Percentiles rank a stretch among this genome's conserved stretches.
Conservation (phyloP, 805 yeast genomes). For the Saturnispora galanensis region DNA sequence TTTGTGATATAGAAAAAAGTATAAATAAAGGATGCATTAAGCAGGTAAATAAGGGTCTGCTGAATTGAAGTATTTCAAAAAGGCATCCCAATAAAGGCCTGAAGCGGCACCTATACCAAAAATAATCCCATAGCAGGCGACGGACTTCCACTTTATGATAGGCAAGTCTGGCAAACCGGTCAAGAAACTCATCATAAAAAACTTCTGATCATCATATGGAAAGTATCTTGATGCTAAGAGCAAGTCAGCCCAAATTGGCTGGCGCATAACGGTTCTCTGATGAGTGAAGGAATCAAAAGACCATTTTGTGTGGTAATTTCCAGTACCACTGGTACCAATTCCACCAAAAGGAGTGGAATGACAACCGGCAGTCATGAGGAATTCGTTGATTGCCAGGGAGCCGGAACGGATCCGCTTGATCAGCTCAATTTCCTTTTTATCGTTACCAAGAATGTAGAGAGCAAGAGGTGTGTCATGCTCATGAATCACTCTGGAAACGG, state of each 20-base stretch:
- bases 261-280: slow-evolving; percentile 55
- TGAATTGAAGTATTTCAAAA: not conserved
- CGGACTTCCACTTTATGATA: not conserved
- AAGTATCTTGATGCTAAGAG: slow-evolving; percentile 52
- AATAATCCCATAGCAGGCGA: not conserved
- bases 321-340: slow-evolving; percentile 74
- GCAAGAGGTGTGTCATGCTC: slow-evolving; percentile 75
- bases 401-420: slow-evolving; percentile 64
- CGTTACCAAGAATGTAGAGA: slow-evolving; percentile 52
- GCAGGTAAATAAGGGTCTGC: not conserved
- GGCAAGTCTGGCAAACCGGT: slow-evolving; percentile 14
- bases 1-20: not conserved
- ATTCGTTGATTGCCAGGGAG: slow-evolving; percentile 57
- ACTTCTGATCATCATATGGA: slow-evolving; percentile 37
- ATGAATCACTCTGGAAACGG: slow-evolving; percentile 33
- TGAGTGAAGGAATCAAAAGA: slow-evolving; percentile 71
- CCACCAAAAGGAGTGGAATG: slow-evolving; percentile 80
- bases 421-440: slow-evolving; percentile 36
- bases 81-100: slow-evolving; percentile 4
- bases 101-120: slow-evolving; percentile 9
- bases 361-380: slow-evolving; percentile 60
- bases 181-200: slow-evolving; percentile 7
- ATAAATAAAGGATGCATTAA: not conserved
- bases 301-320: slow-evolving; percentile 68
- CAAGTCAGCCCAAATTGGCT: slow-evolving; percentile 58